These are phyloP conservation scores for Thraustochytrium sp. DNA, from an alignment of 352 stramenopile genomes.

Conservation along the genomic window DNA sequence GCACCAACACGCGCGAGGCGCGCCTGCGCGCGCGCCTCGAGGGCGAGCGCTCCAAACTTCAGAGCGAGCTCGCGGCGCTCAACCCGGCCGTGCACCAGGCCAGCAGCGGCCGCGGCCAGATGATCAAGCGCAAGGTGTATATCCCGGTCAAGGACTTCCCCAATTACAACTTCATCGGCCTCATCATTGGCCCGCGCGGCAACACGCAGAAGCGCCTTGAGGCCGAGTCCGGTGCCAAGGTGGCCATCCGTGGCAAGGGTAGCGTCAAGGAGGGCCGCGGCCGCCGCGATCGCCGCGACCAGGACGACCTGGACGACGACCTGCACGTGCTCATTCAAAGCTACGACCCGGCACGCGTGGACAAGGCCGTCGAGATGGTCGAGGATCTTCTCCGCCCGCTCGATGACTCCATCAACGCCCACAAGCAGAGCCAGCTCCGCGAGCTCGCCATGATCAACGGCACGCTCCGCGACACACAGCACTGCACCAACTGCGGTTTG, in stretches of 20 bases:
- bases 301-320: constrained; percentile 79
- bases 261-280: constrained; percentile 90
- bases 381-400: constrained; percentile 79
- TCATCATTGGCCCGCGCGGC: constrained; percentile 96
- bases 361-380: constrained; percentile 75
- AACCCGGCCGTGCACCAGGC: constrained; percentile 78
- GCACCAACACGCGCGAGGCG: constrained; percentile 91
- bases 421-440: constrained; percentile 97
- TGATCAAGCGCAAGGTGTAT: constrained; percentile 89
- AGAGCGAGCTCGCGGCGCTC: constrained; percentile 91
- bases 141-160: constrained; percentile 96
- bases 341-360: constrained; percentile 74
- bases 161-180: constrained; percentile 98
- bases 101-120: constrained; percentile 55
- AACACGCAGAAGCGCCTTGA: constrained; percentile 99
- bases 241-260: constrained; percentile 89
- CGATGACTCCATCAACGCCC: constrained; percentile 77
- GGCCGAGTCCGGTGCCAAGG: constrained; percentile 95
- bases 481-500: constrained; percentile 94
- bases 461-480: constrained; percentile 88
- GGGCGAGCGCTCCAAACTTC: constrained; percentile 77
- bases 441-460: constrained; percentile 98
- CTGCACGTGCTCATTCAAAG: constrained; percentile 88
- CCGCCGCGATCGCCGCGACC: constrained; percentile 59
- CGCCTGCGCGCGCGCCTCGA: constrained; percentile 84